These are phyloP conservation scores for Oryza glaberrima DNA, from an alignment of 176 grass and related monocot genomes.

Conservation along the genomic window DNA sequence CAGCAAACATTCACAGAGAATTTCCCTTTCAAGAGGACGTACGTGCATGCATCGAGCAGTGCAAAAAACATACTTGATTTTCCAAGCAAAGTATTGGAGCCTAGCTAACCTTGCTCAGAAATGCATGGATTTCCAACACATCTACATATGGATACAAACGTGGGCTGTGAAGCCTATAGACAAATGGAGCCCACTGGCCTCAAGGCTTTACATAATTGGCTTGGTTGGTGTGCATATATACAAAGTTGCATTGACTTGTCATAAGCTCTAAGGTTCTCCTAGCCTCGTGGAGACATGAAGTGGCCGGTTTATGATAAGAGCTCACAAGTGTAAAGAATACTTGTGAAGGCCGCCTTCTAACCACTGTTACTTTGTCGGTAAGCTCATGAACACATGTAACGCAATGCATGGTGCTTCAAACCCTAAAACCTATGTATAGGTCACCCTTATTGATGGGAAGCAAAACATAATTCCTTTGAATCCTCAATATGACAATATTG, in stretches of 20 bases:
- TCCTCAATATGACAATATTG: slow-evolving; percentile 22
- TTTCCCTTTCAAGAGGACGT: background rate
- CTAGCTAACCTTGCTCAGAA: background rate
- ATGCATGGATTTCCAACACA: background rate
- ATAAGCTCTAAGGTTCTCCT: slow-evolving; percentile 30
- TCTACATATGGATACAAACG: background rate
- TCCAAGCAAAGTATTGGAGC: background rate
- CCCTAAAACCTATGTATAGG: background rate
- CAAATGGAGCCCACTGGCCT: slow-evolving; percentile 9
- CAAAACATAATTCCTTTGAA: slow-evolving; percentile 10
- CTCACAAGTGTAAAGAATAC: slow-evolving; percentile 27
- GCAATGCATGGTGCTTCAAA: slow-evolving; percentile 8
- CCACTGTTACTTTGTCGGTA: slow-evolving; percentile 35
- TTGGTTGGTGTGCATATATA: slow-evolving; percentile 22
- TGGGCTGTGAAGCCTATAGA: background rate
- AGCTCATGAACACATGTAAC: slow-evolving; percentile 40
- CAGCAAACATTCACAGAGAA: background rate
- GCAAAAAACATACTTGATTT: background rate
- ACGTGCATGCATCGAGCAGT: background rate
- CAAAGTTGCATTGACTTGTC: slow-evolving; percentile 24
- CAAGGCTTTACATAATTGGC: slow-evolving; percentile 14
- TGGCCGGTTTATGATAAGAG: slow-evolving; percentile 17
- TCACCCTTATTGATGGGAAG: background rate
- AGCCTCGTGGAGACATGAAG: slow-evolving; percentile 28
- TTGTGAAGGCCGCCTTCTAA: slow-evolving; percentile 37